These are phyloP conservation scores for Crucibulum laeve DNA, from an alignment of 768 basidiomycete genomes.

Conservation along the genomic window DNA sequence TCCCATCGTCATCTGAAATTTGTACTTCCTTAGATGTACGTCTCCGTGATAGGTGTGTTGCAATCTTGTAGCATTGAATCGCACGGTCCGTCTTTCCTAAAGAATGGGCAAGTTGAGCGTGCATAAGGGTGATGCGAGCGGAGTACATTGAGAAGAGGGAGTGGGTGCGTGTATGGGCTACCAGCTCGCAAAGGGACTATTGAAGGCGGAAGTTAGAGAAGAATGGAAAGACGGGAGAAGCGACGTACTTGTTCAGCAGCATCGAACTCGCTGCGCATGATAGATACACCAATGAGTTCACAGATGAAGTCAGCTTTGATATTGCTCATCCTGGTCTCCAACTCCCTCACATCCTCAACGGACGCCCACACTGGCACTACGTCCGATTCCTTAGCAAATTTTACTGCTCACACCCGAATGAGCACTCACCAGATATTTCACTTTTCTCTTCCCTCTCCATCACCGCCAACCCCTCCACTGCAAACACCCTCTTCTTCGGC, in stretches of 20 bases:
- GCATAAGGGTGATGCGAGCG: conserved; percentile 60
- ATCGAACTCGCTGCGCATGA: conserved; percentile 66
- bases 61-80: conserved; percentile 57
- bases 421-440: conserved; percentile 32
- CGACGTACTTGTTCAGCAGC: conserved; percentile 51
- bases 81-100: conserved; percentile 51
- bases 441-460: conserved; percentile 43
- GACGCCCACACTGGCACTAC: conserved; percentile 57
- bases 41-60: conserved; percentile 39
- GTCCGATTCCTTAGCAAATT: too few species aligned
- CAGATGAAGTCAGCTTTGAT: conserved; percentile 70
- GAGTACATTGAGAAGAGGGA: conserved; percentile 53
- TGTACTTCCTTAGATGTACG: conserved; percentile 7
- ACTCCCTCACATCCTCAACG: conserved; percentile 40
- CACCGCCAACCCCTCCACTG: conserved; percentile 52
- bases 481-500: conserved; percentile 70
- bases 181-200: conserved; percentile 27
- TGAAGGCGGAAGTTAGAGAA: not conserved
- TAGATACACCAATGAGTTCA: conserved; percentile 63
- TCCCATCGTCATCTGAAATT: conserved; percentile 15
- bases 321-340: conserved; percentile 47
- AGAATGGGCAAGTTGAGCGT: conserved; percentile 74
- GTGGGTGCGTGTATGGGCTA: conserved; percentile 59
- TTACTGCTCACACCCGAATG: too few species aligned
- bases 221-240: not conserved